These are phyloP conservation scores for Lepidium didymum DNA, from an alignment of 345 rosid genomes.

Conservation along the genomic window DNA sequence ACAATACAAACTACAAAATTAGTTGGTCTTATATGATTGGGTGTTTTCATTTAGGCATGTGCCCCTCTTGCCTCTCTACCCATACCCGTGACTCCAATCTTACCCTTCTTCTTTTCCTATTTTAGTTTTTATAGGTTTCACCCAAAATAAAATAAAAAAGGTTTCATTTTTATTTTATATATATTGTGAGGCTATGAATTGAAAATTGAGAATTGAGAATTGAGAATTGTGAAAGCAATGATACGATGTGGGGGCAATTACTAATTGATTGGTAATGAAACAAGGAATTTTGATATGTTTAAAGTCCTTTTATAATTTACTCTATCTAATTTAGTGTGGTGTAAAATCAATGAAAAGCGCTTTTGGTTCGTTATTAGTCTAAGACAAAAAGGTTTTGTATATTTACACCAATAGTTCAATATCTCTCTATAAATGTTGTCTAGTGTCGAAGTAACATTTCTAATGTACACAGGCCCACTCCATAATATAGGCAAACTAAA, in stretches of 20 bases:
- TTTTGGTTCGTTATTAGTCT: not conserved
- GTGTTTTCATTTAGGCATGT: conserved; percentile 21
- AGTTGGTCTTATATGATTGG: conserved; percentile 23
- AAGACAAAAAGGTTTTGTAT: not conserved
- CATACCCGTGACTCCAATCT: conserved; percentile 25
- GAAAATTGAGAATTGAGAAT: not conserved
- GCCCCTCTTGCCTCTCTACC: not conserved
- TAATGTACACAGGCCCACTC: not conserved
- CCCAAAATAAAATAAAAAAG: not conserved
- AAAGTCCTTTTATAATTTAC: not conserved
- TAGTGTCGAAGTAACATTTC: not conserved
- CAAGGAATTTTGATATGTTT: not conserved
- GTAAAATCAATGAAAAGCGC: not conserved
- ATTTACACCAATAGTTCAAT: not conserved
- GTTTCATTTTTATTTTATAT: not conserved
- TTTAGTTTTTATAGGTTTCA: not conserved
- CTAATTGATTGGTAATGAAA: conserved; percentile 8
- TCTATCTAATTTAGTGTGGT: not conserved
- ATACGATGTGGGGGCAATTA: conserved; percentile 13
- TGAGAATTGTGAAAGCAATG: conserved; percentile 6
- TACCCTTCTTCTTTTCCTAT: not conserved
- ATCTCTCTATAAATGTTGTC: not conserved
- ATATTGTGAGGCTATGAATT: not conserved
- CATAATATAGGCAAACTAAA: not conserved
- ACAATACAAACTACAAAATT: not conserved